These are phyloP conservation scores for Fusarium armeniacum DNA, from an alignment of 2,329 filamentous ascomycete genomes.

Conservation along the genomic window DNA sequence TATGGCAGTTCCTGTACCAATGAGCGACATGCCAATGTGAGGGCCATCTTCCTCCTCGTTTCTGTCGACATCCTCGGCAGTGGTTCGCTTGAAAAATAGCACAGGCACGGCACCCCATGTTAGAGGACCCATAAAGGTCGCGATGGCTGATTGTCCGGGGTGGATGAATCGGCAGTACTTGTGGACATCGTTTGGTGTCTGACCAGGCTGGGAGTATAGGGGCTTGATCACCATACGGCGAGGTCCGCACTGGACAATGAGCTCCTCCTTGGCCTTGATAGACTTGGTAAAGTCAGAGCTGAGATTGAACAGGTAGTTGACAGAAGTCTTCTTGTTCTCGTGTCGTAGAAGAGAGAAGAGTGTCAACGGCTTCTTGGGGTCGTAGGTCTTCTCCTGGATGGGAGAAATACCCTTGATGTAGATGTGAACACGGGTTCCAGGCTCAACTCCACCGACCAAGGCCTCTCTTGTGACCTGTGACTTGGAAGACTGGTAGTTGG, in stretches of 20 bases:
- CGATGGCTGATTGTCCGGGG: slow-evolving; percentile 89
- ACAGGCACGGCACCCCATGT: slow-evolving; percentile 94
- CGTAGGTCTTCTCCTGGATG: slow-evolving; percentile 61
- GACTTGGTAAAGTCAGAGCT: slow-evolving; percentile 81
- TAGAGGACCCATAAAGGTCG: slow-evolving; percentile 89
- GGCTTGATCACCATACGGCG: slow-evolving; percentile 90
- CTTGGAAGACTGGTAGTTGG: slow-evolving; percentile 89
- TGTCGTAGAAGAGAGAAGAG: slow-evolving; percentile 91
- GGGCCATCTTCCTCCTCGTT: slow-evolving; percentile 60
- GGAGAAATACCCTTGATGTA: slow-evolving; percentile 72
- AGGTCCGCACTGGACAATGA: slow-evolving; percentile 92
- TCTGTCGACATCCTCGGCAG: slow-evolving; percentile 58
- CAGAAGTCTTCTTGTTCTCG: slow-evolving; percentile 91
- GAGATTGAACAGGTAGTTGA: slow-evolving; percentile 91
- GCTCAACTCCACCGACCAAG: slow-evolving; percentile 85
- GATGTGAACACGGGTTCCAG: slow-evolving; percentile 86
- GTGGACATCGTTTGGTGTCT: slow-evolving; percentile 95
- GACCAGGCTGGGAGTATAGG: slow-evolving; percentile 88
- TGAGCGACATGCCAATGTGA: slow-evolving; percentile 73
- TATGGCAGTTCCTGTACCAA: slow-evolving; percentile 89
- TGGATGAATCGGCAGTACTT: slow-evolving; percentile 95
- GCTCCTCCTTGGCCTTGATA: slow-evolving; percentile 90
- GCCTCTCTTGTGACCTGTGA: slow-evolving; percentile 84
- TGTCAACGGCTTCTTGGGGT: slow-evolving; percentile 71
- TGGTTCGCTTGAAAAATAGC: slow-evolving; percentile 82